phyloP scores from a whole-genome alignment of 2,329 filamentous ascomycete species.

The Sporothrix curviconia region DNA sequence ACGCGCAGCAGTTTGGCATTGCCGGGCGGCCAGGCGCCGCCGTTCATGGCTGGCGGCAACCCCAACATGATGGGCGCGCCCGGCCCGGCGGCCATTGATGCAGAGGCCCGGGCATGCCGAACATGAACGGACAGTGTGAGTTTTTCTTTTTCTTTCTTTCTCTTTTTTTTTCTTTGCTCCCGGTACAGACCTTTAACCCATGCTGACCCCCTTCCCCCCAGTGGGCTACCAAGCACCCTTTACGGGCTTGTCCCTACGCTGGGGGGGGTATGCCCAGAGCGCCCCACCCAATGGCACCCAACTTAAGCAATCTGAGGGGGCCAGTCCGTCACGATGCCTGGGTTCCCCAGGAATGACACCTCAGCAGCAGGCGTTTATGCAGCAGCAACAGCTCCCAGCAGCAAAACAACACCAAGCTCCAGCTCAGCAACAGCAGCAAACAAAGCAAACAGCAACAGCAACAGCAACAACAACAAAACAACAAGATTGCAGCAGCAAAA shows the following conservation, averaged over 20 bases:
- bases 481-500: not conserved
- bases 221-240: slow-evolving; percentile 56
- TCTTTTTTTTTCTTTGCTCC: not conserved
- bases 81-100: slow-evolving; percentile 56
- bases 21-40: slow-evolving; percentile 39
- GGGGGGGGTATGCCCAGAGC: too few relatives aligned
- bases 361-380: slow-evolving; percentile 30
- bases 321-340: slow-evolving; percentile 39
- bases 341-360: slow-evolving; percentile 51
- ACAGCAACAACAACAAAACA: slow-evolving; percentile 15
- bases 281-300: slow-evolving; percentile 39
- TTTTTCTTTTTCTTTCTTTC: slow-evolving; percentile 19
- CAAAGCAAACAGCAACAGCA: slow-evolving; percentile 32
- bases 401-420: slow-evolving; percentile 24
- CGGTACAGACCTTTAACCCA: slow-evolving; percentile 17
- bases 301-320: slow-evolving; percentile 51
- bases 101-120: slow-evolving; percentile 53
- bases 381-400: slow-evolving; percentile 27
- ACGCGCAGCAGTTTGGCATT: slow-evolving; percentile 53
- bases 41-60: slow-evolving; percentile 38
- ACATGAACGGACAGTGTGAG: slow-evolving; percentile 59
- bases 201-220: slow-evolving; percentile 24
- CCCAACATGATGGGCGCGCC: slow-evolving; percentile 50
- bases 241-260: slow-evolving; percentile 51
- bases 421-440: slow-evolving; percentile 31